Evolutionary conservation across 1,284 basidiomycete species (phyloP).

Genomic region (Heliocybe sulcata): DNA sequence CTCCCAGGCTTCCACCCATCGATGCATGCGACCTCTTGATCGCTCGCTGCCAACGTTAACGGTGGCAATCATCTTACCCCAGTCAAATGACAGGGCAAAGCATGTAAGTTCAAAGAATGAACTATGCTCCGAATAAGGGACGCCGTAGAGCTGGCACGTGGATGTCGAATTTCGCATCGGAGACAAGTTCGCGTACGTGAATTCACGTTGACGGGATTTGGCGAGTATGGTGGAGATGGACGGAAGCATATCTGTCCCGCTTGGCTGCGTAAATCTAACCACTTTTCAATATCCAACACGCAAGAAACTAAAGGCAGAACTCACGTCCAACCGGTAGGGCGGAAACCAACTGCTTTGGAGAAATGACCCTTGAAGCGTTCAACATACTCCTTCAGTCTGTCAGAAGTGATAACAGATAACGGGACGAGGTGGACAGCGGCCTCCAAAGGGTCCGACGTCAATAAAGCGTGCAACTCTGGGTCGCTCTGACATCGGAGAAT

Average conservation of each 20-base stretch:
- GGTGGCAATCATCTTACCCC: slow-evolving; percentile 87
- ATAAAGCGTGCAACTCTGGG: slow-evolving; percentile 70
- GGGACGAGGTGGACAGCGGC: slow-evolving; percentile 87
- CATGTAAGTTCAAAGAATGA: slow-evolving; percentile 93
- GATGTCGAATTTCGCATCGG: slow-evolving; percentile 68
- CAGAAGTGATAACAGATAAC: slow-evolving; percentile 71
- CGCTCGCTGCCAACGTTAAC: slow-evolving; percentile 86
- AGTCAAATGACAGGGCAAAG: slow-evolving; percentile 82
- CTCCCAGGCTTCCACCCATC: slow-evolving; percentile 86
- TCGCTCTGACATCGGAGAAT: slow-evolving; percentile 82
- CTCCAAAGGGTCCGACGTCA: slow-evolving; percentile 72
- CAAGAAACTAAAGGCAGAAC: slow-evolving; percentile 19
- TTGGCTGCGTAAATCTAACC: slow-evolving; percentile 64
- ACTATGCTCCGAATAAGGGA: slow-evolving; percentile 96
- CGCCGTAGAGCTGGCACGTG: slow-evolving; percentile 72
- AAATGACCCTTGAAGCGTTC: slow-evolving; percentile 72
- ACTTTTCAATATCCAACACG: neutral
- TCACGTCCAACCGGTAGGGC: slow-evolving; percentile 94
- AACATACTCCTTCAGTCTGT: slow-evolving; percentile 75
- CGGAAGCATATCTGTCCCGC: slow-evolving; percentile 56
- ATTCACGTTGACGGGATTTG: slow-evolving; percentile 56
- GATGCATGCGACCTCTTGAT: slow-evolving; percentile 77
- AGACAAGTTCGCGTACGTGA: slow-evolving; percentile 61
- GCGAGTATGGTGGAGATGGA: slow-evolving; percentile 63
- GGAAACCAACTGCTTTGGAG: slow-evolving; percentile 72